Evolutionary conservation across 2,329 filamentous ascomycete genomes (phyloP), one percentile per base, ranked within the genome.

Genomic region (Ophiostoma perfectum): DNA sequence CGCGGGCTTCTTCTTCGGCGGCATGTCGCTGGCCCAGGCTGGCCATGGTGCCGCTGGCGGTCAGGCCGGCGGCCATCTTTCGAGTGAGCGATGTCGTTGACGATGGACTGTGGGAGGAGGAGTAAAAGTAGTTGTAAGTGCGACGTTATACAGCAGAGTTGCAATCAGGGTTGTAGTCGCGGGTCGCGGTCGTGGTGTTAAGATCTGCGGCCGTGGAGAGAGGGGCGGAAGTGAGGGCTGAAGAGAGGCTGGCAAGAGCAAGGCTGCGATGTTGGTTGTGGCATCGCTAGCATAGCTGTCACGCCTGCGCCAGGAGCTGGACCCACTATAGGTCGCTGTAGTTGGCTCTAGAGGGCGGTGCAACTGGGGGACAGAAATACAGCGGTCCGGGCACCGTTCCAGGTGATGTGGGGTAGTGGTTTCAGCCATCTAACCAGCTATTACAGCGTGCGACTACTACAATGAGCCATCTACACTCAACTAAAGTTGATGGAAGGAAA

Each of bases 1-100:
- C 88, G 69, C 86, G 82, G 62, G 87, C 86, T 78, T 90, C 87
- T 76, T 90, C 88, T 74, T 90, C 88, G 66, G 84, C 80, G 44
- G 83, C 81, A 74, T 84, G 82, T 67, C 81, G 80, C 69, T 68
- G 67, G 71, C 76, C 77, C 39, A 72, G 63, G 42, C 65, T 65
- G 69, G 66, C 67, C 63, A 55, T 55, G 49, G 38, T 62, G 67
- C 69, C 65, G 68, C 66, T 68, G 67, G 77, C 79, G 71, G 75
- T 76, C 66, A 83, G 73, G 70, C 83, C 83, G 71, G 85, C 81
- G 69, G 84, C 82, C 84, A 87, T 86, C 72, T 27, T 71, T 71
- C 27, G 68, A 67, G 52, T 18, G 55, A 38, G 52, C 58, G 27
- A 27, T 27, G 27, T 27, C 27, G 49, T 27, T 55, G 49, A 11